Evolutionary conservation across 306 rosid genomes (phyloP).

Genomic region (Cicer arietinum): DNA sequence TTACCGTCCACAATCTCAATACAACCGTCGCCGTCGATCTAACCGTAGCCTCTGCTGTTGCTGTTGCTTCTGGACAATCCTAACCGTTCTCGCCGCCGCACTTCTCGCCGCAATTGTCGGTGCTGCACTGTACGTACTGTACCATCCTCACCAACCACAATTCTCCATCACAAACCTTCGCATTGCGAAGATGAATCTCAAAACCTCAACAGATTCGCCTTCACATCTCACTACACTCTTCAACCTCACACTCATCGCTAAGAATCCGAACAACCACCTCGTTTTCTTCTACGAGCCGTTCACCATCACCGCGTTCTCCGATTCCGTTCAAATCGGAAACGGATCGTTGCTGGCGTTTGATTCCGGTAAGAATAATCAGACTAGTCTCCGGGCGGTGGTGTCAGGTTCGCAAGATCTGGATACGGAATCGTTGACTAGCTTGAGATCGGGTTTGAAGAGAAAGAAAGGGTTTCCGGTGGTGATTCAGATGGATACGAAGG

Average conservation of each 20-base stretch:
- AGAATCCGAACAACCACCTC: slow-evolving; percentile 86
- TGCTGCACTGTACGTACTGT: slow-evolving; percentile 77
- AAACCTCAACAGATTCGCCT: slow-evolving; percentile 68
- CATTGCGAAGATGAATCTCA: slow-evolving; percentile 78
- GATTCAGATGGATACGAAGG: slow-evolving; percentile 84
- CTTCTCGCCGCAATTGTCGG: slow-evolving; percentile 81
- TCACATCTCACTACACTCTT: slow-evolving; percentile 70
- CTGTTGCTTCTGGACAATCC: slow-evolving; percentile 91
- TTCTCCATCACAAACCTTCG: slow-evolving; percentile 87
- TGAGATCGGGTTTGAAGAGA: slow-evolving; percentile 84
- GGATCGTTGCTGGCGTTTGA: slow-evolving; percentile 70
- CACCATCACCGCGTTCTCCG: slow-evolving; percentile 50
- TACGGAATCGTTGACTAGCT: slow-evolving; percentile 59
- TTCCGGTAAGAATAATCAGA: slow-evolving; percentile 73
- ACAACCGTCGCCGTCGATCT: slow-evolving; percentile 69
- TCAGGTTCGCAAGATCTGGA: slow-evolving; percentile 67
- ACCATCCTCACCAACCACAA: slow-evolving; percentile 88
- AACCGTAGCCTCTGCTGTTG: slow-evolving; percentile 81
- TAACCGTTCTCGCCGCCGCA: slow-evolving; percentile 53
- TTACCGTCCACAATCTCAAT: slow-evolving; percentile 68
- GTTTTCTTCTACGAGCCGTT: slow-evolving; percentile 74
- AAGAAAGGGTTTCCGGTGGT: slow-evolving; percentile 65
- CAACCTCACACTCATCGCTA: slow-evolving; percentile 76
- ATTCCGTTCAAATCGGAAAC: slow-evolving; percentile 64
- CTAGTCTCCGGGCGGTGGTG: slow-evolving; percentile 59